Evolutionary conservation across 2,329 filamentous ascomycete species (phyloP).

Genomic region (Mycocentrospora acerina): DNA sequence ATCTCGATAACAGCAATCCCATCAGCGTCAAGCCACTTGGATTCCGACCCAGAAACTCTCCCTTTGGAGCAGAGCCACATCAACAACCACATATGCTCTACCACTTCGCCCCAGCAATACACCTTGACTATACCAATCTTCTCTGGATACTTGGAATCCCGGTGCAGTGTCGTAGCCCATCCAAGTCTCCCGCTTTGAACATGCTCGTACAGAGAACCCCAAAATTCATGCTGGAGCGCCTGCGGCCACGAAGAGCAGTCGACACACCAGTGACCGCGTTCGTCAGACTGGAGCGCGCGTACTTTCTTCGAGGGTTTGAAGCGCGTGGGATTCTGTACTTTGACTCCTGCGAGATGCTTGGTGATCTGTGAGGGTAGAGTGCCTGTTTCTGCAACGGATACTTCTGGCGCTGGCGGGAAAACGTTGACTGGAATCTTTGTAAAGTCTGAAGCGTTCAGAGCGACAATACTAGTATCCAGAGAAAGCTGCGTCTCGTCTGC

Average conservation of each 20-base stretch:
- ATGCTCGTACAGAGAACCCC: constrained; percentile 63
- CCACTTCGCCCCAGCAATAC: constrained; percentile 77
- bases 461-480: background rate
- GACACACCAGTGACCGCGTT: constrained; percentile 78
- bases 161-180: constrained; percentile 65
- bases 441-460: constrained; percentile 20
- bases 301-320: constrained; percentile 43
- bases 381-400: constrained; percentile 18
- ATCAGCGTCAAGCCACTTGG: constrained; percentile 67
- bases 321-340: constrained; percentile 27
- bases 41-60: constrained; percentile 58
- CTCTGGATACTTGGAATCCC: constrained; percentile 26
- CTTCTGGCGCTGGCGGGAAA: constrained; percentile 25
- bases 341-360: constrained; percentile 21
- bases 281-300: constrained; percentile 58
- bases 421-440: constrained; percentile 21
- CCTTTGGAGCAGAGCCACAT: constrained; percentile 72
- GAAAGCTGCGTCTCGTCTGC: background rate
- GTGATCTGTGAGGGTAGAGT: constrained; percentile 34
- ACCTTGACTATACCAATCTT: constrained; percentile 56
- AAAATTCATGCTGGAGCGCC: constrained; percentile 55
- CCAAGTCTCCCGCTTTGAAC: constrained; percentile 62
- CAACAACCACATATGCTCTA: constrained; percentile 71
- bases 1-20: constrained; percentile 59
- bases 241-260: constrained; percentile 58